A percentile compares a stretch with the other conserved stretches of the same genome.
phyloP scores from a whole-genome alignment of 2,329 filamentous ascomycete species.

The Fusarium sp. region DNA sequence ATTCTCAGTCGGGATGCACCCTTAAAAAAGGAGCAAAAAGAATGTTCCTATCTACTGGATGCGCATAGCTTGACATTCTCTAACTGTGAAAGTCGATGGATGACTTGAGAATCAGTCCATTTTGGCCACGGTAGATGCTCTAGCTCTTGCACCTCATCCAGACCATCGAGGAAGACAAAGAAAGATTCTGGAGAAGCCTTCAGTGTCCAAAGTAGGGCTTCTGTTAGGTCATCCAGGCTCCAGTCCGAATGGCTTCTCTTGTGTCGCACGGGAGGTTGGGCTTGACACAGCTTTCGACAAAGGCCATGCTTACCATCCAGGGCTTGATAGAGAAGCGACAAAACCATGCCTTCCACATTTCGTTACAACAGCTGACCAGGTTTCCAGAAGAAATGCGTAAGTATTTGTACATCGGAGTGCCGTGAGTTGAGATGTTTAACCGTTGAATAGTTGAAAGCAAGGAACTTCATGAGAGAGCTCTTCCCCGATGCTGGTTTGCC shows the following conservation, averaged over 20 bases:
- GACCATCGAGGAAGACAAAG: not conserved
- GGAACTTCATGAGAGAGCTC: not conserved
- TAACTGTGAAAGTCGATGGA: not conserved
- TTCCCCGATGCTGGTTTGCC: not conserved
- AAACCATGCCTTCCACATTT: not conserved
- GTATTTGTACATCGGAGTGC: not conserved
- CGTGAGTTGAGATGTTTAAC: rapidly evolving
- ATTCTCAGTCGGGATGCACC: rapidly evolving
- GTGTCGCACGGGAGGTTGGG: not conserved
- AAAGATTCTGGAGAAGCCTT: rapidly evolving
- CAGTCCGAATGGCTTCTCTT: not conserved
- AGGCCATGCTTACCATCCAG: not conserved
- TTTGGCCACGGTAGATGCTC: not conserved
- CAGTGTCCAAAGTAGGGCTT: rapidly evolving
- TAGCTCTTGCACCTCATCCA: not conserved
- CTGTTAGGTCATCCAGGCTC: not conserved
- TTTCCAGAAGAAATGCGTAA: not conserved
- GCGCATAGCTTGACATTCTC: not conserved
- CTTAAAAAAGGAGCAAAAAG: not conserved
- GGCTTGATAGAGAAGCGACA: not conserved
- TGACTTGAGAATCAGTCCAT: not conserved
- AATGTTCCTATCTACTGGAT: not conserved
- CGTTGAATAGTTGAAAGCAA: not conserved
- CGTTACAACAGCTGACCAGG: not conserved
- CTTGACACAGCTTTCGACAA: not conserved